phyloP scores from a whole-genome alignment of 2,329 filamentous ascomycete genomes.

The Cytospora chrysosperma region DNA sequence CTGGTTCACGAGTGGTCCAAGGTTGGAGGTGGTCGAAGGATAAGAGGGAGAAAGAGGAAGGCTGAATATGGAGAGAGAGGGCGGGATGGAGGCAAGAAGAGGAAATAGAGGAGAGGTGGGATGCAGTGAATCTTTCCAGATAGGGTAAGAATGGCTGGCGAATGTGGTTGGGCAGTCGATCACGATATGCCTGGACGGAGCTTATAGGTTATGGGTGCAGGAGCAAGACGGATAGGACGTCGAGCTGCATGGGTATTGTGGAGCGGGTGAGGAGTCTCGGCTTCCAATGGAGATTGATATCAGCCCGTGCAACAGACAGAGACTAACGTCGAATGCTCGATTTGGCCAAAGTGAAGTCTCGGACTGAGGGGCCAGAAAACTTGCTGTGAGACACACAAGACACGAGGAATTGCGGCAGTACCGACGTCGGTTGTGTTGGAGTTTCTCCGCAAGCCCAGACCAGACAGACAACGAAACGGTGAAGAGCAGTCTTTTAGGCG shows the following conservation, averaged over 20 bases:
- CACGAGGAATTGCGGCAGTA: background rate
- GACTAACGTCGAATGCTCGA: slow-evolving; percentile 18
- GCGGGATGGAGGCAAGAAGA: slow-evolving; percentile 2
- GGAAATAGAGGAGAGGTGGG: slow-evolving; percentile 8
- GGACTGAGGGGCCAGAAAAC: slow-evolving; percentile 21
- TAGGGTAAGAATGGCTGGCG: slow-evolving; percentile 7
- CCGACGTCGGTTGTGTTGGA: slow-evolving; percentile 2
- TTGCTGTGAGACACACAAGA: slow-evolving; percentile 18
- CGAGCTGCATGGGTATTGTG: slow-evolving; percentile 23
- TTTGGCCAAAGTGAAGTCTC: slow-evolving; percentile 5
- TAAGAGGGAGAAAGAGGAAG: background rate
- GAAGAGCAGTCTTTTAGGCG: background rate
- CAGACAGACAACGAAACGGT: background rate
- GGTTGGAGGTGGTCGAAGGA: background rate
- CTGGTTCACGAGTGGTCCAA: background rate
- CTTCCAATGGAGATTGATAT: slow-evolving; percentile 18
- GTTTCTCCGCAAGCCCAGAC: background rate
- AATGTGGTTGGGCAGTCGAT: slow-evolving; percentile 24
- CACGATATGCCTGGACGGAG: slow-evolving; percentile 23
- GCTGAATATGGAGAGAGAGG: background rate
- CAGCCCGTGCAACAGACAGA: slow-evolving; percentile 11
- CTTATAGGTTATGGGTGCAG: slow-evolving; percentile 16
- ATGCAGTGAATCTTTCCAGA: slow-evolving; percentile 12
- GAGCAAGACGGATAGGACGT: slow-evolving; percentile 14
- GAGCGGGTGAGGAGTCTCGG: slow-evolving; percentile 24